Base-by-base conservation (phyloP, 441 rosid species). In the Mallotus repandus region DNA sequence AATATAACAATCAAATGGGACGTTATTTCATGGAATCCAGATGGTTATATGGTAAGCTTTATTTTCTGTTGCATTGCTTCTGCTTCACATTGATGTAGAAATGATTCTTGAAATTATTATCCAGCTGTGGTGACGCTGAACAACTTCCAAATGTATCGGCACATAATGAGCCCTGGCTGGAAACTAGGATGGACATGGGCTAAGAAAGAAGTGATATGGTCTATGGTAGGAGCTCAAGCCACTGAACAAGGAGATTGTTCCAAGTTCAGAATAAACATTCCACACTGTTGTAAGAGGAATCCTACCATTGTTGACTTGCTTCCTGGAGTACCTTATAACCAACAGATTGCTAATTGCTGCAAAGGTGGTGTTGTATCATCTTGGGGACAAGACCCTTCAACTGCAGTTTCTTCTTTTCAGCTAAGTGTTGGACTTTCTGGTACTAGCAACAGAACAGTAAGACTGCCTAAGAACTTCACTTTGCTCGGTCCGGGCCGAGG, bases 231-330 rank as follows among this genome's bases (percentile, higher is more conserved):
- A 21, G 86, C 96, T 13, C 92, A 92, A 81, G 80, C 97, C 32
- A 88, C 91, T 3, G 96, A 92, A 29, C 97, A 92, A 83, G 96
- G 97, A 63, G 96, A 92, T 67, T 92, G 96, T 77, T 90, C 97
- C 64, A 88, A 83, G 80, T 92, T 90, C 85, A 89, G 87, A 73
- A 89, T 83, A 9, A 85, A 83, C 57, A 76, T 88, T 45, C 96
- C 96, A 75, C 96, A 89, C 38, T 87, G 93, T 70, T 90, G 97
- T 73, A 87, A 86, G 86, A 89, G 75, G 74, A 86, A 88, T 7
- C 97, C 97, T 0, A 75, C 85, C 7, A 72, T 91, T n/a, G 91
- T 91, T 18, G 97, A 91, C 76, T 71, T 89, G 78, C 75, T 89
- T 70, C 97, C 95, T 0, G 93, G 95, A 71, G 81, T 88, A 55